Percentiles rank a stretch among this genome's conserved stretches.
Evolutionary conservation across 2,329 filamentous ascomycete species (phyloP).

Genomic region (Botrytis elliptica): DNA sequence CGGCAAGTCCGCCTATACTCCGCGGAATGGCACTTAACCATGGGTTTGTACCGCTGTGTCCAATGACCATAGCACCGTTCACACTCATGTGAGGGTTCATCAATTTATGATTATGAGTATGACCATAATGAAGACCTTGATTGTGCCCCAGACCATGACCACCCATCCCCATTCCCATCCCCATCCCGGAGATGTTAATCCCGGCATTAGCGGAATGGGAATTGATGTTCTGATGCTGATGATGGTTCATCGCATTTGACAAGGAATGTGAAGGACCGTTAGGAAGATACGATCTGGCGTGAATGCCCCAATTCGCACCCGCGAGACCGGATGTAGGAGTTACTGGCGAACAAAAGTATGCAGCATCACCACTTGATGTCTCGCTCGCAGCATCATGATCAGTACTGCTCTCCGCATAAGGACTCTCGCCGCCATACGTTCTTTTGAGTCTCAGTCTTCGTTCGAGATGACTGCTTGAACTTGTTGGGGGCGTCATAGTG

Average conservation of each 20-base stretch:
- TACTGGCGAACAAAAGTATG: conserved; percentile 33
- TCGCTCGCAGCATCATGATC: conserved; percentile 42
- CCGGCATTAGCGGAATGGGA: conserved; percentile 30
- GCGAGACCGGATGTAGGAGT: conserved; percentile 24
- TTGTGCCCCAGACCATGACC: neutral
- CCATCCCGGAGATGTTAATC: conserved; percentile 25
- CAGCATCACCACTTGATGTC: conserved; percentile 29
- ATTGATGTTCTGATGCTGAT: conserved; percentile 35
- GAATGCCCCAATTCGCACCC: neutral
- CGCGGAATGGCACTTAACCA: conserved; percentile 48
- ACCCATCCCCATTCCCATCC: neutral
- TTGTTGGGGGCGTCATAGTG: conserved; percentile 26
- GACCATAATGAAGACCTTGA: neutral
- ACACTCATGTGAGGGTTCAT: neutral
- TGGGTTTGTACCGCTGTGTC: conserved; percentile 39
- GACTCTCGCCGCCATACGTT: conserved; percentile 40
- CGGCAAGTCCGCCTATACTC: conserved; percentile 29
- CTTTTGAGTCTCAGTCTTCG: conserved; percentile 39
- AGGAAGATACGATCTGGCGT: conserved; percentile 6
- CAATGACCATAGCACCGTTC: neutral
- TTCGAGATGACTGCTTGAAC: conserved; percentile 26
- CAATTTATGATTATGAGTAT: conserved; percentile 9
- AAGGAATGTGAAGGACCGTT: conserved; percentile 4
- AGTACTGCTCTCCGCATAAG: conserved; percentile 44
- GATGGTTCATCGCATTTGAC: conserved; percentile 12